These are phyloP conservation scores for Rhizopus arrhizus DNA, from an alignment of 371 early-diverging fungal species.

Conservation along the genomic window DNA sequence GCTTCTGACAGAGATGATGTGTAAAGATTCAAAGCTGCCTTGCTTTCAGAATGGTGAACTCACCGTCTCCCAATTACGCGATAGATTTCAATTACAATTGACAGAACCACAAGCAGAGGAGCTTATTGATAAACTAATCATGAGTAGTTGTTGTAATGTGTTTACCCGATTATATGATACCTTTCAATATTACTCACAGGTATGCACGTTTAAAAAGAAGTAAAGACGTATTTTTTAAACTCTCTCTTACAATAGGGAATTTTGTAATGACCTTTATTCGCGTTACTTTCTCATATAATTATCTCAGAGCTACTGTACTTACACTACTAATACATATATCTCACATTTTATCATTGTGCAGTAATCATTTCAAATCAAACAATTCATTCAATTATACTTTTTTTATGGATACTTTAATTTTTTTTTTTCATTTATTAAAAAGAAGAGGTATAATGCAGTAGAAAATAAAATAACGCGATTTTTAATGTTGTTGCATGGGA, in stretches of 20 bases:
- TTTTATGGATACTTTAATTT: not conserved
- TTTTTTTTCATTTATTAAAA: not conserved
- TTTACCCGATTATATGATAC: slow-evolving; percentile 98
- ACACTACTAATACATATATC: too few species aligned
- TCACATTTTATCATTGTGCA: too few species aligned
- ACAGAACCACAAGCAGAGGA: slow-evolving; percentile 88
- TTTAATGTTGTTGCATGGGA: not conserved
- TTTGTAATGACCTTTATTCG: not conserved
- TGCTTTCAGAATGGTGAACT: slow-evolving; percentile 72
- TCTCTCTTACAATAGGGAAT: not conserved
- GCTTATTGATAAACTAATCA: slow-evolving; percentile 89
- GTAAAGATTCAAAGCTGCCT: slow-evolving; percentile 86
- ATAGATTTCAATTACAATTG: slow-evolving; percentile 84
- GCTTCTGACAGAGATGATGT: slow-evolving; percentile 88
- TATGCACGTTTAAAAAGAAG: not conserved
- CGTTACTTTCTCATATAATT: not conserved
- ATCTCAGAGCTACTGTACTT: too few species aligned
- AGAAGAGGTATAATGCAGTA: not conserved
- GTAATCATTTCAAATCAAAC: too few species aligned
- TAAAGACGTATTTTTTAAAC: not conserved
- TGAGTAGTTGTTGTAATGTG: slow-evolving; percentile 92
- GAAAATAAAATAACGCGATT: not conserved
- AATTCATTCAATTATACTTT: not conserved
- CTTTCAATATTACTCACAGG: slow-evolving; percentile 98
- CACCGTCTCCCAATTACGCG: slow-evolving; percentile 68